Base-by-base conservation (phyloP, 306 rosid species). In the Hylodesmum podocarpum region DNA sequence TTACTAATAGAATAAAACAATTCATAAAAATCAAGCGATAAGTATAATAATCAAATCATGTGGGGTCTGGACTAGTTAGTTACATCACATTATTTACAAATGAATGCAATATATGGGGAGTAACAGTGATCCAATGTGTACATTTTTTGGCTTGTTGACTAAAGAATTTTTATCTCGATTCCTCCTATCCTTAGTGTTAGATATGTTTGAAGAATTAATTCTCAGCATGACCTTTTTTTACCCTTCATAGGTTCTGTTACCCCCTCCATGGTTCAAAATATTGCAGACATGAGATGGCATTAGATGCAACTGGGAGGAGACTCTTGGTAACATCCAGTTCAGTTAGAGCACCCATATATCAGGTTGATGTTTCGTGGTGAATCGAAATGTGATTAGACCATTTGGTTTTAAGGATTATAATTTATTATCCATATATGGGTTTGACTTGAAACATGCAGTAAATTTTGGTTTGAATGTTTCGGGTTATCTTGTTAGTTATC, bases 231-330 rank as follows among this genome's bases (percentile, higher is more conserved):
- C 59, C 8, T 31, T 50, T 36, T 67, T 64, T 24, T 36, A 40
- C 53, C 8, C 79, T 62, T 57, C 73, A 37, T 74, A 94, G 98
- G 87, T 86, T 86, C 66, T 89, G 91, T 59, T 91, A 87, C 37
- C 89, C 93, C 4, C 82, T 86, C 9, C 83, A 62, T 69, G 84
- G 83, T 82, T 88, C 89, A 49, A 79, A 85, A 76, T 81, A 75
- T 79, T 78, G 73, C 82, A 89, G 93, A 88, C 96, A 88, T 81
- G 98, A 95, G 88, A 95, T 95, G 96, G 93, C 97, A 73, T 85
- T 95, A 77, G 97, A 95, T 86, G 89, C 92, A 62, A 88, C 74
- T 49, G 98, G 98, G 74, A 87, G 83, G 83, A 89, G 96, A 77
- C 92, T 95, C 33, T 85, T 95, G 87, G 85, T 85, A 22, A 90